These are phyloP conservation scores for Moesziomyces antarcticus DNA, from an alignment of 1,284 basidiomycete genomes.

Conservation along the genomic window DNA sequence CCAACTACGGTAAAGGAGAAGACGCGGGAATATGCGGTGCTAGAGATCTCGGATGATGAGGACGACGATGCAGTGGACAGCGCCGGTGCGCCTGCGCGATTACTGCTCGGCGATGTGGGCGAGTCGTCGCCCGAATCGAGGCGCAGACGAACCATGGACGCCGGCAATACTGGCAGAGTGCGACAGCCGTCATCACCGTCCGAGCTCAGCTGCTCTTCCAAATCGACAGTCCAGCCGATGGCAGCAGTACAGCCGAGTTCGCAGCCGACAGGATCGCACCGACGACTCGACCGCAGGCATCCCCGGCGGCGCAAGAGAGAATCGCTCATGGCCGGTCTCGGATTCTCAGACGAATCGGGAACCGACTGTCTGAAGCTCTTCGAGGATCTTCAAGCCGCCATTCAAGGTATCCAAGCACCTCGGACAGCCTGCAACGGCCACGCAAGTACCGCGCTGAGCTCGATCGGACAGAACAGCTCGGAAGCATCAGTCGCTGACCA, in stretches of 20 bases:
- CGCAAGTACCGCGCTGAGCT: neutral
- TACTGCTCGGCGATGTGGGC: conserved; percentile 33
- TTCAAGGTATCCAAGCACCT: conserved; percentile 27
- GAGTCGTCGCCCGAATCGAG: conserved; percentile 45
- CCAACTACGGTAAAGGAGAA: conserved; percentile 14
- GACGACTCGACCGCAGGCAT: conserved; percentile 27
- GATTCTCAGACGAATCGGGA: conserved; percentile 22
- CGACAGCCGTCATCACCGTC: conserved; percentile 11
- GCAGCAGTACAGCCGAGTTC: conserved; percentile 7
- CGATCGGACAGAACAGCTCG: neutral
- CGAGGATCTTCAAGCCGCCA: conserved; percentile 41
- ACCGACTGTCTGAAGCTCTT: conserved; percentile 43
- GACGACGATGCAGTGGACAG: conserved; percentile 8
- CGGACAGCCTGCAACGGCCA: conserved; percentile 11
- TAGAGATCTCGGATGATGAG: conserved; percentile 26
- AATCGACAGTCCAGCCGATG: neutral
- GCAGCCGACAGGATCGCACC: conserved; percentile 10
- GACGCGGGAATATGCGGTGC: conserved; percentile 8
- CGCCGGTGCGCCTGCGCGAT: conserved; percentile 8
- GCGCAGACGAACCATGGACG: conserved; percentile 34
- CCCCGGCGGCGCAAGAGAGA: conserved; percentile 42
- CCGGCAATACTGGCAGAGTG: conserved; percentile 34
- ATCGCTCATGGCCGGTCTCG: conserved; percentile 36
- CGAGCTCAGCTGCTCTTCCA: conserved; percentile 11
- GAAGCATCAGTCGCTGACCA: neutral